Base-by-base conservation (phyloP, 2,329 filamentous ascomycete species). In the Penicillium sp. region DNA sequence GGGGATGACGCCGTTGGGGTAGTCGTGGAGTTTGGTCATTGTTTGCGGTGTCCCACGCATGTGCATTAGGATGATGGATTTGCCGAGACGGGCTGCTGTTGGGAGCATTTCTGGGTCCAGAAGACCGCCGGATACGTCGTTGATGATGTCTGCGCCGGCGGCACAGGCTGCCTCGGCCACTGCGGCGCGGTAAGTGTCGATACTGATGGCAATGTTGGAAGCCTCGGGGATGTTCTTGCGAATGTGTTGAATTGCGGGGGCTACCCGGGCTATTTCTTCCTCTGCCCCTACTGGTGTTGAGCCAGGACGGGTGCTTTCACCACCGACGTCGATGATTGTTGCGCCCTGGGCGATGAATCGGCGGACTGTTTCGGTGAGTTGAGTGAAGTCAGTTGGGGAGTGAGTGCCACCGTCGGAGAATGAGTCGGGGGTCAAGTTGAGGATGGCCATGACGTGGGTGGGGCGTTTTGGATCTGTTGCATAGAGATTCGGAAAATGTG, bases 361-460 rank as follows among this genome's bases (percentile, higher is more conserved):
- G 50, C 80, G 76, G 16, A 93, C 81, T 1, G 85, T 89, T 13
- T 79, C 70, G 13, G 81, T 76, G 26, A 95, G 81, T 26, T 78
- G 65, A 25, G 73, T 60, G 1, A 77, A 60, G 61, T 85, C 80
- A 13, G 76, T 69, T 25, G 79, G 69, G 44, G 78, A 76, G 72
- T 92, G 84, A 9, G 80, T 69, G 9, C 92, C 92, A 53, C 92
- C 93, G 70, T 98, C 93, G 1, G 93, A 98, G 79, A 99, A 99
- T 10, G 93, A 98, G 77, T 99, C 93, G 0, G 93, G 93, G 0
- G 95, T 98, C 52, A 96, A 79, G 75, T 99, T 99, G 46, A 98
- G 81, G 62, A 99, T 96, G 54, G 90, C 91, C 95, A 99, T 99
- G 64, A 97, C 77, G 46, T 86, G 85, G 0, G 93, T 97, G 53